Evolutionary conservation across 768 basidiomycete genomes (phyloP), one percentile per base, ranked within the genome.

Genomic region (Kwoniella europaea): DNA sequence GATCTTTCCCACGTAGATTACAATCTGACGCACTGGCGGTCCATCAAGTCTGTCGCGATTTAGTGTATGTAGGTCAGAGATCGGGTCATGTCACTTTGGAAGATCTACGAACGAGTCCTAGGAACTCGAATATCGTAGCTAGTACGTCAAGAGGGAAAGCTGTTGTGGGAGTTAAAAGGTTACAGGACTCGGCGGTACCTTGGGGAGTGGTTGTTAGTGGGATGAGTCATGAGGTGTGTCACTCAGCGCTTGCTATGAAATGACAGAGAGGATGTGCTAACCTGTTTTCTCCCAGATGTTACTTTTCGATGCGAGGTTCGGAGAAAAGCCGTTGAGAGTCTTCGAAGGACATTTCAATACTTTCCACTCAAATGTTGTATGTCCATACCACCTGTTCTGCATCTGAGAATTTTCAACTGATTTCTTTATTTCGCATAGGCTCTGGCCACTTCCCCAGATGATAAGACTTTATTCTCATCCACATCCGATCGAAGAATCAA

Each of bases 181-280:
- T 80, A 61, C 61, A 74, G 20, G 79, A 80, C 64, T 66, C 63
- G n/a, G 75, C 72, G 3, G 77, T 77, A 15, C 79, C 79, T 18
- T 80, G 65, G 69, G 79, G 79, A 4, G 22, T 78, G 35, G 66
- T 74, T 0, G 74, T 68, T 16, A 76, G 75, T 52, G 77, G 71
- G 5, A 75, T 80, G 74, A 69, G 71, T 20, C 56, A 76, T 59
- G 72, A 78, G 74, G 79, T 78, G 71, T 60, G 77, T n/a, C 24
- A 13, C 4, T 41, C 24, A 53, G n/a, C 12, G 18, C 6, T 44
- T 29, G 44, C 65, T 15, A 41, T 22, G 27, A 41, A 20, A 4
- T 54, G 20, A 13, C 20, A 6, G 0, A 41, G 35, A 7, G 0
- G 35, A 35, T 35, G 35, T 6, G 4, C 35, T 35, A 7, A 35